Evolutionary conservation across 768 basidiomycete species (phyloP).

Genomic region (Lactarius vividus): DNA sequence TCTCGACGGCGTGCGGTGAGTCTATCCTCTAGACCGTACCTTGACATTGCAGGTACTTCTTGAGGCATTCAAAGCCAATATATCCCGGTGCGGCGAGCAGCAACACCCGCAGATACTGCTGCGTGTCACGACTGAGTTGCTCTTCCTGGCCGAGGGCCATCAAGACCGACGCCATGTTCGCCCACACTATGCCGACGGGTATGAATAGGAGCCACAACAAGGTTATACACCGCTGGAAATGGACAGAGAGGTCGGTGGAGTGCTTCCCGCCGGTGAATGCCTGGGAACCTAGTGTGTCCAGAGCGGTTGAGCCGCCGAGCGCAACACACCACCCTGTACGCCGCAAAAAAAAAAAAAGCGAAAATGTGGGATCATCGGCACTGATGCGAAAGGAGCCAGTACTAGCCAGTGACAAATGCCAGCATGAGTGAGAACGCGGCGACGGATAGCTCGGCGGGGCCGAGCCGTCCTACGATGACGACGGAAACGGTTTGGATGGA

Average conservation of each 20-base stretch:
- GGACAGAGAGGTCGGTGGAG: constrained; percentile 64
- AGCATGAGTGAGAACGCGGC: constrained; percentile 76
- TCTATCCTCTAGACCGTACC: constrained; percentile 38
- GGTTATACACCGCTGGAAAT: constrained; percentile 67
- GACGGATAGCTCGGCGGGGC: constrained; percentile 65
- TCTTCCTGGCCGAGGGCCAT: constrained; percentile 60
- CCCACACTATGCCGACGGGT: constrained; percentile 63
- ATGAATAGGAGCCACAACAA: constrained; percentile 62
- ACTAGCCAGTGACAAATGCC: constrained; percentile 76
- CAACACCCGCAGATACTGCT: constrained; percentile 62
- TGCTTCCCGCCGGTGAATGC: constrained; percentile 63
- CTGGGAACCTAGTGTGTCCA: constrained; percentile 77
- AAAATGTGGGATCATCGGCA: constrained; percentile 47
- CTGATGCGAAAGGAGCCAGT: constrained; percentile 32
- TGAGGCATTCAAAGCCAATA: constrained; percentile 71
- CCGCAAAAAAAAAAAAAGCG: constrained; percentile 22
- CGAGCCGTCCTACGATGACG: constrained; percentile 62
- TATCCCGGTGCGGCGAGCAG: constrained; percentile 68
- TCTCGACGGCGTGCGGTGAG: not conserved
- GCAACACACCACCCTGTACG: constrained; percentile 70
- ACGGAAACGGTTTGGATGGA: constrained; percentile 68
- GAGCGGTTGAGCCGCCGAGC: constrained; percentile 72
- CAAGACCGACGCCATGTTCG: constrained; percentile 59
- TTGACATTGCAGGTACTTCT: constrained; percentile 80
- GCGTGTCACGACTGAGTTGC: constrained; percentile 56